Evolutionary conservation across 306 rosid genomes (phyloP).

Genomic region (Dalbergia oliveri): DNA sequence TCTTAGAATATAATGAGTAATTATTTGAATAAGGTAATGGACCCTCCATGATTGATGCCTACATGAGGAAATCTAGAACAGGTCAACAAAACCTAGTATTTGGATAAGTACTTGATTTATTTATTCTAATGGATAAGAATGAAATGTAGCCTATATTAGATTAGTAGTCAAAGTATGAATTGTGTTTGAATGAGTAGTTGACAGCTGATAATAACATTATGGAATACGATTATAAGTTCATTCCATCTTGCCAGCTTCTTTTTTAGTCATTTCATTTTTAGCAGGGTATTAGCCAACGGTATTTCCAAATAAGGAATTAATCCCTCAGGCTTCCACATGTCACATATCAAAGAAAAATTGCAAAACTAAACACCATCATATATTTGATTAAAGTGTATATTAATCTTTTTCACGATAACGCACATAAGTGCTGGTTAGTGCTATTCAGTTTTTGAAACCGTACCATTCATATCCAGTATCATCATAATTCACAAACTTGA

Average conservation of each 20-base stretch:
- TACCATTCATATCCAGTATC: no score
- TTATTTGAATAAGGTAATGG: background rate
- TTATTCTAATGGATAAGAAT: slow-evolving; percentile 44
- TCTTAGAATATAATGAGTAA: background rate
- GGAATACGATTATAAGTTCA: background rate
- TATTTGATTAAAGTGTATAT: no score
- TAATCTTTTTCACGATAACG: background rate
- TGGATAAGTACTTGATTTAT: slow-evolving; percentile 37
- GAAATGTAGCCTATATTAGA: background rate
- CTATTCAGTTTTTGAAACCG: background rate
- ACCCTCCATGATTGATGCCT: slow-evolving; percentile 14
- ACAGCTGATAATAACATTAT: background rate
- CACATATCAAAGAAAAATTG: background rate
- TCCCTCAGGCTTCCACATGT: background rate
- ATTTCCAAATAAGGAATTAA: background rate
- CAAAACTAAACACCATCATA: background rate
- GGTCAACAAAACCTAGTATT: slow-evolving; percentile 37
- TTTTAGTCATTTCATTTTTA: background rate
- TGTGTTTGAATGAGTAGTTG: background rate
- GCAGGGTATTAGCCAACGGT: background rate
- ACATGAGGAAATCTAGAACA: background rate
- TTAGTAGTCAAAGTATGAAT: background rate
- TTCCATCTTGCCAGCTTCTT: background rate
- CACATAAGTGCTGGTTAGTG: background rate
- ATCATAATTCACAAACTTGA: background rate